phyloP scores from a whole-genome alignment of 148 eudicot species.

The Bassia scoparia region DNA sequence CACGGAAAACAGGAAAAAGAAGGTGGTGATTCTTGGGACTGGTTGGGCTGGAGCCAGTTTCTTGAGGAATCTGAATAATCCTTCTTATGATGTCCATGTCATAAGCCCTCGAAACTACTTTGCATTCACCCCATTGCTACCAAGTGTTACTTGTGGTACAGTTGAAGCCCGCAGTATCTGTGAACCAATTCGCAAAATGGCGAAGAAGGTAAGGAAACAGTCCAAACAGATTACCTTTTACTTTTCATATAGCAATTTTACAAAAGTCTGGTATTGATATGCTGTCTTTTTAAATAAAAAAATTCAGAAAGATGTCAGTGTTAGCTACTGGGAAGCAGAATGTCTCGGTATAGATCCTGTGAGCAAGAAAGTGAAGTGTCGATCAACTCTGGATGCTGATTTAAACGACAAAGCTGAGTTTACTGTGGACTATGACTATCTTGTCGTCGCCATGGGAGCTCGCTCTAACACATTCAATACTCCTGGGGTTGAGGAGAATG shows the following conservation, averaged over 20 bases:
- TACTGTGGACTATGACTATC: conserved; percentile 68
- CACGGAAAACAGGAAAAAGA: conserved; percentile 53
- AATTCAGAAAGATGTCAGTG: conserved; percentile 43
- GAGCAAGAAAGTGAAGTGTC: conserved; percentile 59
- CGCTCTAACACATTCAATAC: conserved; percentile 70
- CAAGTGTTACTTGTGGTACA: conserved; percentile 62
- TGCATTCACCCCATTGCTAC: conserved; percentile 69
- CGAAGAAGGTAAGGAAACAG: conserved; percentile 40
- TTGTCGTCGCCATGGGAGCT: conserved; percentile 64
- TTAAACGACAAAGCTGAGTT: conserved; percentile 48
- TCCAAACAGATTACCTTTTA: no score
- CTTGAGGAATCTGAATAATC: conserved; percentile 60
- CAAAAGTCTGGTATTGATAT: not conserved
- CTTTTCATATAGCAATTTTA: not conserved
- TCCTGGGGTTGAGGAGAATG: conserved; percentile 71
- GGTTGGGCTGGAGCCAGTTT: conserved; percentile 98
- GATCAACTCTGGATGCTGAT: conserved; percentile 36
- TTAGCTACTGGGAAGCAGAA: conserved; percentile 62
- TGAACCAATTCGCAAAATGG: conserved; percentile 63
- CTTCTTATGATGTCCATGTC: conserved; percentile 55
- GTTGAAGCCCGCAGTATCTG: conserved; percentile 69
- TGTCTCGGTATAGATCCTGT: conserved; percentile 60
- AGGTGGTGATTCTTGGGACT: conserved; percentile 83
- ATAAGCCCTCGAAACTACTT: conserved; percentile 74
- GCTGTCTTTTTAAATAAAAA: not conserved